phyloP scores from a whole-genome alignment of 2,329 filamentous ascomycete genomes.

The Neonectria ditissima region DNA sequence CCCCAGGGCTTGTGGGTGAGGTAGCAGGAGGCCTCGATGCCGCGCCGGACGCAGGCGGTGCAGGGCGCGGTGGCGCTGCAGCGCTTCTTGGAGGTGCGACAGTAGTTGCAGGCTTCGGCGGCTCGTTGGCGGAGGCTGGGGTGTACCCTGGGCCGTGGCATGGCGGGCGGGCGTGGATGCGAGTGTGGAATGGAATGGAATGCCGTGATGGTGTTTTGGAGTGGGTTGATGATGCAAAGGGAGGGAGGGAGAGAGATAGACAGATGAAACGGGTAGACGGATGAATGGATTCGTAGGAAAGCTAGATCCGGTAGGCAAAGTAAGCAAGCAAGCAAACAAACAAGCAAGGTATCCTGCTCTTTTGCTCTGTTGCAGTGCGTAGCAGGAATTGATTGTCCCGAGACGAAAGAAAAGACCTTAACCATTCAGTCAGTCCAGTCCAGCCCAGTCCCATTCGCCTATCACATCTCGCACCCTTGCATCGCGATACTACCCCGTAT shows the following conservation, averaged over 20 bases:
- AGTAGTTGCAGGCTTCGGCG: slow-evolving; percentile 61
- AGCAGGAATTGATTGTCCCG: no score
- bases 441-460: not conserved
- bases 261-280: not conserved
- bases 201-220: not conserved
- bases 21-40: slow-evolving; percentile 53
- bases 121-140: slow-evolving; percentile 62
- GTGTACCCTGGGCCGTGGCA: slow-evolving; percentile 65
- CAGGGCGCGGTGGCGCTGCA: slow-evolving; percentile 63
- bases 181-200: not conserved
- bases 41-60: slow-evolving; percentile 58
- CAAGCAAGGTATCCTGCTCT: not conserved
- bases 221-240: not conserved
- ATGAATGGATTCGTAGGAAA: not conserved
- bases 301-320: not conserved
- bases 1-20: slow-evolving; percentile 50
- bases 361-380: not conserved
- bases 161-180: slow-evolving; percentile 41
- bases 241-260: not conserved
- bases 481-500: slow-evolving; percentile 22
- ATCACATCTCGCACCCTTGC: slow-evolving; percentile 12
- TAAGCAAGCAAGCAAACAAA: no score
- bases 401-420: no score
- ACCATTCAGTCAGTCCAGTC: no score
- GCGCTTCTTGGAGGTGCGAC: slow-evolving; percentile 62